These are phyloP conservation scores for Xylaria digitata DNA, from an alignment of 2,329 filamentous ascomycete genomes.

Conservation along the genomic window DNA sequence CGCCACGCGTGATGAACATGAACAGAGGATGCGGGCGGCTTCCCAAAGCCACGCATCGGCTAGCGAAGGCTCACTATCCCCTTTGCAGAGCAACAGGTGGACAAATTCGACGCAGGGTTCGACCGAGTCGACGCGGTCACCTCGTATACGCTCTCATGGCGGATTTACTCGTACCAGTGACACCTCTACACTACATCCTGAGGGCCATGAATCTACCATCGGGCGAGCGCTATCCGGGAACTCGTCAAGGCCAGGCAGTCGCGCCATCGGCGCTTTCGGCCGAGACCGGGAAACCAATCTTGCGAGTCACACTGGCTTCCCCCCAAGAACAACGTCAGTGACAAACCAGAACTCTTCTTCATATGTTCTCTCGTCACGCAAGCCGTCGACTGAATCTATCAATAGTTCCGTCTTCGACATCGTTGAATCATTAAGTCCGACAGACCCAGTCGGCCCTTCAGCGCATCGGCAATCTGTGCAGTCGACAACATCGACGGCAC, in stretches of 20 bases:
- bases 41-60: constrained; percentile 43
- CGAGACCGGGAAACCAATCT: constrained; percentile 33
- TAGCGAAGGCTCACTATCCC: constrained; percentile 47
- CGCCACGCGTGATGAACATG: constrained; percentile 39
- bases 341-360: constrained; percentile 37
- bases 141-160: constrained; percentile 37
- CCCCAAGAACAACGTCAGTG: constrained; percentile 45
- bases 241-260: constrained; percentile 42
- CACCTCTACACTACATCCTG: constrained; percentile 31
- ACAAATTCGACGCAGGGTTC: constrained; percentile 49
- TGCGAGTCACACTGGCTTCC: constrained; percentile 39
- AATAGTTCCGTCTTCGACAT: constrained; percentile 53
- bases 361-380: constrained; percentile 43
- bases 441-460: constrained; percentile 35
- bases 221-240: constrained; percentile 39
- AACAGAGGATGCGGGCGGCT: constrained; percentile 43
- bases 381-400: constrained; percentile 52
- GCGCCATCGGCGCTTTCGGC: constrained; percentile 35
- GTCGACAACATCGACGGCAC: constrained; percentile 20
- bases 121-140: constrained; percentile 32
- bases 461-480: constrained; percentile 40
- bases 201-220: constrained; percentile 33
- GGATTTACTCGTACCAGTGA: constrained; percentile 40
- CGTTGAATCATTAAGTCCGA: constrained; percentile 45
- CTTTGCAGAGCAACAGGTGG: constrained; percentile 47